Evolutionary conservation across 345 rosid species (phyloP).

Genomic region (Acer campestre): DNA sequence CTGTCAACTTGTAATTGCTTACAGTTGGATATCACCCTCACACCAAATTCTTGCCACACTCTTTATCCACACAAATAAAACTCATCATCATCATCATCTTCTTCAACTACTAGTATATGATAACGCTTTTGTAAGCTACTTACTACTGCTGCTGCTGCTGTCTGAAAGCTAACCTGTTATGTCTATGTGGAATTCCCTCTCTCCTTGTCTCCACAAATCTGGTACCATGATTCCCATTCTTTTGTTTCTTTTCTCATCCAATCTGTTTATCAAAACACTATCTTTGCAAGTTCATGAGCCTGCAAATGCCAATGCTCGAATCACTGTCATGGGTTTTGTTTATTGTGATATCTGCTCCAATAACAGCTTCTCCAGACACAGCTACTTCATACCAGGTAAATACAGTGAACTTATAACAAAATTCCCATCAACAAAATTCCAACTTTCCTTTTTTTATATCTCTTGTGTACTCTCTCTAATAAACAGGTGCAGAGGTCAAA

Average conservation of each 20-base stretch:
- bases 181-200: slow-evolving; percentile 18
- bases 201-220: slow-evolving; percentile 16
- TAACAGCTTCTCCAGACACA: slow-evolving; percentile 91
- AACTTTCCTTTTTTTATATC: neutral
- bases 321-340: slow-evolving; percentile 88
- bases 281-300: slow-evolving; percentile 37
- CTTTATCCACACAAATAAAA: slow-evolving; percentile 30
- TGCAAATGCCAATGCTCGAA: slow-evolving; percentile 42
- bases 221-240: slow-evolving; percentile 45
- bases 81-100: slow-evolving; percentile 17
- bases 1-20: slow-evolving; percentile 24
- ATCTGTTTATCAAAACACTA: slow-evolving; percentile 33
- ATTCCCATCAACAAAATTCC: neutral
- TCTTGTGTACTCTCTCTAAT: too few species aligned
- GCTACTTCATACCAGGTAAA: slow-evolving; percentile 93
- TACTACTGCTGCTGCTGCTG: neutral
- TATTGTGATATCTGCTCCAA: slow-evolving; percentile 96
- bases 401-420: neutral
- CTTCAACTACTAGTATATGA: slow-evolving; percentile 21
- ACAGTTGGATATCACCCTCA: slow-evolving; percentile 38
- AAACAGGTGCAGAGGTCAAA: slow-evolving; percentile 81
- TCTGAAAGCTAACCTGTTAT: neutral
- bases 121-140: slow-evolving; percentile 17
- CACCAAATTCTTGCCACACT: slow-evolving; percentile 26
- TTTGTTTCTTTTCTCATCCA: slow-evolving; percentile 39